Percentiles rank a stretch among this genome's conserved stretches.
phyloP scores from a whole-genome alignment of 2,329 filamentous ascomycete species.

The Pseudonectria buxi region DNA sequence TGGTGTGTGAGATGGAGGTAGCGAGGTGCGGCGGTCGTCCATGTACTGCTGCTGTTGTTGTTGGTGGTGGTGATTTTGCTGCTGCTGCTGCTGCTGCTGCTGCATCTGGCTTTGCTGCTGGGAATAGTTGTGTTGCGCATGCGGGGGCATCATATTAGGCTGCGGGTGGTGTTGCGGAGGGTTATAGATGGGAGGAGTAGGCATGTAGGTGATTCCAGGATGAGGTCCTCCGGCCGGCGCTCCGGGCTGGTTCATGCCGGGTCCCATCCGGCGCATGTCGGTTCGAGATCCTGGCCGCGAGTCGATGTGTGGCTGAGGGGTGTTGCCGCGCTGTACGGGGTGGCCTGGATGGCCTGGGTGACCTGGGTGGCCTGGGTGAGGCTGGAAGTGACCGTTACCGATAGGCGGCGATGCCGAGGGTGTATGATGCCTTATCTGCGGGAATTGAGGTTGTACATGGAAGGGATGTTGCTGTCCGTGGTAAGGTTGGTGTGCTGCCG shows the following conservation, averaged over 20 bases:
- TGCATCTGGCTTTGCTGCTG: constrained; percentile 12
- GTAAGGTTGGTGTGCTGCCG: constrained; percentile 28
- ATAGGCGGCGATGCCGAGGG: constrained; percentile 83
- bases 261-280: constrained; percentile 67
- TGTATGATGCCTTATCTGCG: constrained; percentile 61
- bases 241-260: constrained; percentile 62
- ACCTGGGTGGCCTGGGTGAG: constrained; percentile 31
- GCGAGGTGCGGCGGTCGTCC: constrained; percentile 68
- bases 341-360: constrained; percentile 29
- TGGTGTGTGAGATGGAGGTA: constrained; percentile 58
- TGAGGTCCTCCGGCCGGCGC: constrained; percentile 51
- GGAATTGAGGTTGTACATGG: constrained; percentile 35
- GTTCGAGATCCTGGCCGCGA: constrained; percentile 69
- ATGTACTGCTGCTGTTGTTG: constrained; percentile 62
- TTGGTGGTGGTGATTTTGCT: constrained; percentile 24
- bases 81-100: constrained; percentile 14
- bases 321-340: constrained; percentile 59
- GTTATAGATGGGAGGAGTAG: constrained; percentile 80
- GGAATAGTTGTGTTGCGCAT: constrained; percentile 16
- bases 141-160: constrained; percentile 16
- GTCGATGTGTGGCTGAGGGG: constrained; percentile 67
- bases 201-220: constrained; percentile 71
- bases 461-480: background rate
- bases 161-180: constrained; percentile 36
- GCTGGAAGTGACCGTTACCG: constrained; percentile 62